These are phyloP conservation scores for Juncus effusus DNA, from an alignment of 176 grass and related monocot species.

Conservation along the genomic window DNA sequence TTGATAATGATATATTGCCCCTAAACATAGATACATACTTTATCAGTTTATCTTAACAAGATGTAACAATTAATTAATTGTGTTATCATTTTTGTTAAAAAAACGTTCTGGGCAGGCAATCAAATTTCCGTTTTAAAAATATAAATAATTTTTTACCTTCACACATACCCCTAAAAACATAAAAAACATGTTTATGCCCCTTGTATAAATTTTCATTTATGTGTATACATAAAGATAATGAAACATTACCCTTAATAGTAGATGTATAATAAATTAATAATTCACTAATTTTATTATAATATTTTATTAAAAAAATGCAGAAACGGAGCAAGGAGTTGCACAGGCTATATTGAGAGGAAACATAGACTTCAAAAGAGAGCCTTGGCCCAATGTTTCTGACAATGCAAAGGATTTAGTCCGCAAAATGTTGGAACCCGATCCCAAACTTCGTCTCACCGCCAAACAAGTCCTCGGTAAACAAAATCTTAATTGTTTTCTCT, in stretches of 20 bases:
- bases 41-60: not conserved
- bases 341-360: conserved; percentile 93
- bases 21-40: not conserved
- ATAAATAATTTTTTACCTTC: no score
- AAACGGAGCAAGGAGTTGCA: conserved; percentile 98
- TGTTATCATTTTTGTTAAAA: no score
- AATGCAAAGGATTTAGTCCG: conserved; percentile 96
- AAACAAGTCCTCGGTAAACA: conserved; percentile 90
- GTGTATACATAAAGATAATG: no score
- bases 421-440: conserved; percentile 90
- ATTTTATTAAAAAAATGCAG: conserved; percentile 46
- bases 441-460: conserved; percentile 85
- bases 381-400: conserved; percentile 96
- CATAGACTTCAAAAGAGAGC: conserved; percentile 97
- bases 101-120: conserved; percentile 88
- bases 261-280: no score
- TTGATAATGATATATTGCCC: not conserved
- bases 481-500: not conserved
- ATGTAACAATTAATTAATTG: no score
- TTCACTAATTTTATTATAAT: not conserved
- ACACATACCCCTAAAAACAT: no score
- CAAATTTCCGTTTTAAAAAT: not conserved
- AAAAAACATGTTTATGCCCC: no score
- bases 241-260: no score
- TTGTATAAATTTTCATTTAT: no score